Evolutionary conservation across 2,329 filamentous ascomycete genomes (phyloP).

Genomic region (Pseudogymnoascus pannorum): DNA sequence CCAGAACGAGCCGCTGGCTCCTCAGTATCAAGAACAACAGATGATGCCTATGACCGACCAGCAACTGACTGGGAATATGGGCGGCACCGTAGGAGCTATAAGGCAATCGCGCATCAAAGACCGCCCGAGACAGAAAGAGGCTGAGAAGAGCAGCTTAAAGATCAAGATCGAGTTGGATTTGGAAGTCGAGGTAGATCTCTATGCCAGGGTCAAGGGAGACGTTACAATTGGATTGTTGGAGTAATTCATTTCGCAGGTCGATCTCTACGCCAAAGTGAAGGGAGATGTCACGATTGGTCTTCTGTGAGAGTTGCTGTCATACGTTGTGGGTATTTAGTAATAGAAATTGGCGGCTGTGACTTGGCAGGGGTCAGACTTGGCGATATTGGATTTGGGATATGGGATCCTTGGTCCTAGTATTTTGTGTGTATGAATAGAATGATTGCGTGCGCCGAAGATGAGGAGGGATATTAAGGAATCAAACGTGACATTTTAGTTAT

Average conservation of each 20-base stretch:
- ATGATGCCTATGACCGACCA: constrained; percentile 17
- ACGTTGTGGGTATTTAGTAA: constrained; percentile 11
- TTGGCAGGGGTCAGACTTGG: constrained; percentile 3
- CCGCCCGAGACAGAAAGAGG: constrained; percentile 29
- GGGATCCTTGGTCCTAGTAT: too few species aligned
- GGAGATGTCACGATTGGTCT: constrained; percentile 18
- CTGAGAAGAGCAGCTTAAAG: constrained; percentile 33
- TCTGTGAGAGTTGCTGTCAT: constrained; percentile 4
- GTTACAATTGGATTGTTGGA: constrained; percentile 24
- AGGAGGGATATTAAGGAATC: too few species aligned
- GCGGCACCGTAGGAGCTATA: constrained; percentile 25
- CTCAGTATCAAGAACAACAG: constrained; percentile 7
- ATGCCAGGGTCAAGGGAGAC: constrained; percentile 29
- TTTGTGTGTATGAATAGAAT: too few species aligned
- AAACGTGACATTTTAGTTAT: background rate
- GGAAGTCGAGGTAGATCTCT: constrained; percentile 20
- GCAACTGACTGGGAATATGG: constrained; percentile 24
- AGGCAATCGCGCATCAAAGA: constrained; percentile 33
- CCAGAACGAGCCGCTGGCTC: constrained; percentile 6
- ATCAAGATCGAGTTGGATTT: constrained; percentile 37
- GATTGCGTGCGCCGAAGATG: too few species aligned
- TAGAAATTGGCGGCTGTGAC: constrained; percentile 14
- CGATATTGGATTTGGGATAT: background rate
- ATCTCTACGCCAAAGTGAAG: constrained; percentile 19
- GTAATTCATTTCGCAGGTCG: constrained; percentile 7